Conservation (phyloP, 192 early-diverging fungal species). For the Coemansia sp. region DNA sequence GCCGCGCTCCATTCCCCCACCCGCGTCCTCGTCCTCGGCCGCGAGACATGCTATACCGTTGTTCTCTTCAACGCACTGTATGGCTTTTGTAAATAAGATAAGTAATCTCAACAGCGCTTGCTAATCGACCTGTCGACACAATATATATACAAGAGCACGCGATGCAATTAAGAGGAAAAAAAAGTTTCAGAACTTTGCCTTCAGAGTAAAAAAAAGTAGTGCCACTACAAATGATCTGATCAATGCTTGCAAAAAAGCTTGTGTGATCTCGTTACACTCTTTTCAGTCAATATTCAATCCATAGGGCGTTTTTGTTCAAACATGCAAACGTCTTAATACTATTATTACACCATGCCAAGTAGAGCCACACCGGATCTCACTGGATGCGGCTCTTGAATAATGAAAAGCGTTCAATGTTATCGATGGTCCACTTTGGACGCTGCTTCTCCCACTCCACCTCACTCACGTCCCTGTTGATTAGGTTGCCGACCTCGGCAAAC, state of each 20-base stretch:
- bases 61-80: background rate
- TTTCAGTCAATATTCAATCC: no score
- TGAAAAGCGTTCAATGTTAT: conserved; percentile 87
- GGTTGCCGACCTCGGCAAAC: conserved; percentile 38
- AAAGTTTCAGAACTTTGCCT: no score
- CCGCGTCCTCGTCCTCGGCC: conserved; percentile 47
- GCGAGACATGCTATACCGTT: conserved; percentile 21
- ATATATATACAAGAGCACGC: background rate
- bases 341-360: background rate
- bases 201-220: no score
- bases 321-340: no score
- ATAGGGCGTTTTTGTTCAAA: no score
- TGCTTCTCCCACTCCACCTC: conserved; percentile 56
- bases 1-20: conserved; percentile 34
- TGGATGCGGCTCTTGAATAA: conserved; percentile 91
- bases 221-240: no score
- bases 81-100: background rate
- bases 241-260: no score
- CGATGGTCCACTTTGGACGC: conserved; percentile 65
- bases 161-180: background rate
- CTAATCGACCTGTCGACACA: background rate
- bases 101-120: background rate
- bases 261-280: no score
- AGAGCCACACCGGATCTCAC: conserved; percentile 24
- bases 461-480: conserved; percentile 36